phyloP scores from a whole-genome alignment of 345 rosid species.

The Eucalyptus globulus region DNA sequence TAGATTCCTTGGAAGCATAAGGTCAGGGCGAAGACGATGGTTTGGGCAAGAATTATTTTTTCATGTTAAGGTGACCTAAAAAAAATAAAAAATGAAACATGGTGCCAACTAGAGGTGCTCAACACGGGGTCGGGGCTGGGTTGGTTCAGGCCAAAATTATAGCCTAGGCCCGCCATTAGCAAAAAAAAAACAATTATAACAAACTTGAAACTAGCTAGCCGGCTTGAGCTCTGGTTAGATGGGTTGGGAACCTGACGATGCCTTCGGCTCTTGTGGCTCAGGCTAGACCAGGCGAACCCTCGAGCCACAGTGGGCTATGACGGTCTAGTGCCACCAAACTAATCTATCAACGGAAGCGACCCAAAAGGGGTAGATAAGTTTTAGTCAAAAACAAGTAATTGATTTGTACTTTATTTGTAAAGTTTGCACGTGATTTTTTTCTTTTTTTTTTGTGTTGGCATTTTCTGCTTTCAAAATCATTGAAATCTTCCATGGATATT shows the following conservation, averaged over 20 bases:
- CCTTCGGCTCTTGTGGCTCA: fast-evolving
- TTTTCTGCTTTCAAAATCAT: neutral
- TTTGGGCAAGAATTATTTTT: neutral
- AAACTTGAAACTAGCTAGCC: neutral
- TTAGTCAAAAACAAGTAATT: neutral
- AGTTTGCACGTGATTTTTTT: neutral
- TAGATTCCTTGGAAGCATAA: neutral
- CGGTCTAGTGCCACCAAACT: neutral
- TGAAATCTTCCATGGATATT: neutral
- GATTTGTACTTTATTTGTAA: neutral
- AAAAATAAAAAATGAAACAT: neutral
- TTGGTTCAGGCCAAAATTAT: neutral
- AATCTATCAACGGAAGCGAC: neutral
- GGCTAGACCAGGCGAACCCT: neutral
- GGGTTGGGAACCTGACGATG: neutral
- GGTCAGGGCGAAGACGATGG: neutral
- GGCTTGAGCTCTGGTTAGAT: neutral
- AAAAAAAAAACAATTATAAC: neutral
- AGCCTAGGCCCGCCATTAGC: neutral
- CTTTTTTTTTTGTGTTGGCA: neutral
- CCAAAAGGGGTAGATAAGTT: neutral
- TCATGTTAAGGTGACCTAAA: neutral
- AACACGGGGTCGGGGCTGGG: fast-evolving
- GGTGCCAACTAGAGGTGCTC: neutral
- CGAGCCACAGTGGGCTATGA: neutral